These are phyloP conservation scores for Aspergillus fumigatus DNA, from an alignment of 2,329 filamentous ascomycete genomes.

Conservation along the genomic window DNA sequence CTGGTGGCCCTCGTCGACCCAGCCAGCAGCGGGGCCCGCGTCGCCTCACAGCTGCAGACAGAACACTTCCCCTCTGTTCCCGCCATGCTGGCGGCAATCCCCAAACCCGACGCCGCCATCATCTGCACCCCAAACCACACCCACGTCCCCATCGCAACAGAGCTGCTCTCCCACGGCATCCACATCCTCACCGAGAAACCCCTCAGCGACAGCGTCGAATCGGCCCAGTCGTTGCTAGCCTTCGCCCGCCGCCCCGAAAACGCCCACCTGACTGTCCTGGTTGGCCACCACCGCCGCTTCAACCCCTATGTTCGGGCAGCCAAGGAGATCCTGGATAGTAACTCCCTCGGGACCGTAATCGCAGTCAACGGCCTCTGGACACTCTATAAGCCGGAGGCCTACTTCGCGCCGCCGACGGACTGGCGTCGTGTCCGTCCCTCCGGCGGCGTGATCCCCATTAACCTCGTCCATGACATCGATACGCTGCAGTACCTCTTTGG, in stretches of 20 bases:
- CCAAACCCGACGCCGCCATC: conserved; percentile 51
- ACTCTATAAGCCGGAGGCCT: conserved; percentile 47
- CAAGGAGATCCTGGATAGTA: conserved; percentile 41
- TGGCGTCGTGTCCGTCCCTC: conserved; percentile 44
- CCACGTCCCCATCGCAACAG: conserved; percentile 49
- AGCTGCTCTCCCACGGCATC: conserved; percentile 46
- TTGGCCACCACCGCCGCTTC: conserved; percentile 58
- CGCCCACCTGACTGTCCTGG: conserved; percentile 43
- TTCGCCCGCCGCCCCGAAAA: conserved; percentile 15
- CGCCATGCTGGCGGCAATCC: conserved; percentile 37
- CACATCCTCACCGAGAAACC: conserved; percentile 58
- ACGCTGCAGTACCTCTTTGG: conserved; percentile 55
- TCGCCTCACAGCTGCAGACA: conserved; percentile 37
- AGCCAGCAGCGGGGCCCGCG: conserved; percentile 31
- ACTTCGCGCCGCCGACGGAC: conserved; percentile 46
- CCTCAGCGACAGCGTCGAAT: conserved; percentile 38
- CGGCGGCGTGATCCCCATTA: conserved; percentile 54
- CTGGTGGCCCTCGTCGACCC: conserved; percentile 48
- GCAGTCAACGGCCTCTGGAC: conserved; percentile 56
- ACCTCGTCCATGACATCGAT: conserved; percentile 59
- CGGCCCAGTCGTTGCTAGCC: conserved; percentile 18
- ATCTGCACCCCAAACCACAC: conserved; percentile 59
- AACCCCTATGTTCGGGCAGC: conserved; percentile 52
- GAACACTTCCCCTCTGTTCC: conserved; percentile 39
- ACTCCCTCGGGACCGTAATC: conserved; percentile 44